Conservation (phyloP, 2,329 filamentous ascomycete genomes). For the Periglandula ipomoeae region DNA sequence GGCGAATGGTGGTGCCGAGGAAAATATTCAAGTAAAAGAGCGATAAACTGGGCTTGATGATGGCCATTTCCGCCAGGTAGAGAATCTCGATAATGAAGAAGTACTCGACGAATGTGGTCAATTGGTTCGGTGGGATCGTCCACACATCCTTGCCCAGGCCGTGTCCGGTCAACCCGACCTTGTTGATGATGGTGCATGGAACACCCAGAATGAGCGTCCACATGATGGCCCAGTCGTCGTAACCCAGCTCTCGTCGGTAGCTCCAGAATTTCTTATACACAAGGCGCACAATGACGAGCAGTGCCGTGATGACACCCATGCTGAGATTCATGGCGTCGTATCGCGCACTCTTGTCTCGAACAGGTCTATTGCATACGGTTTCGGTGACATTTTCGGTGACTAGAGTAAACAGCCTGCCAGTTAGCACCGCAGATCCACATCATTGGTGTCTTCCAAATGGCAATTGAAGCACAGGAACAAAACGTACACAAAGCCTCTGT, state of each 20-base stretch:
- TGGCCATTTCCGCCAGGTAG: slow-evolving; percentile 19
- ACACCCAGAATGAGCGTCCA: slow-evolving; percentile 14
- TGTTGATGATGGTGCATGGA: slow-evolving; percentile 15
- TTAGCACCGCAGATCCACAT: not conserved
- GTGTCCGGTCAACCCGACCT: slow-evolving; percentile 14
- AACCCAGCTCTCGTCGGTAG: slow-evolving; percentile 20
- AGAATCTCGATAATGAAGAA: slow-evolving; percentile 27
- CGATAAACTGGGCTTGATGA: slow-evolving; percentile 31
- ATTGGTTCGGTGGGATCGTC: slow-evolving; percentile 18
- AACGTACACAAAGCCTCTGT: slow-evolving; percentile 18
- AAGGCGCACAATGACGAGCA: slow-evolving; percentile 12
- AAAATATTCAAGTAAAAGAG: slow-evolving; percentile 35
- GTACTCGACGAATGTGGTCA: slow-evolving; percentile 17
- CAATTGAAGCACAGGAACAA: not conserved
- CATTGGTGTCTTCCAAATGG: not conserved
- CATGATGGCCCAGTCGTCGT: slow-evolving; percentile 22
- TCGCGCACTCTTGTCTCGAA: slow-evolving; percentile 2
- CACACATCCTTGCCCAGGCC: slow-evolving; percentile 26
- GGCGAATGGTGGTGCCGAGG: slow-evolving; percentile 18
- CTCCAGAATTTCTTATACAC: slow-evolving; percentile 17
- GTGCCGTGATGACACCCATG: slow-evolving; percentile 11
- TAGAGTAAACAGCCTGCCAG: not conserved
- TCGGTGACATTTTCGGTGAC: slow-evolving; percentile 5
- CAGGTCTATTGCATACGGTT: slow-evolving; percentile 2
- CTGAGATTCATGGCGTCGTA: slow-evolving; percentile 8